These are phyloP conservation scores for Zygnema circumcarinatum DNA, from an alignment of 139 green algal species.

Conservation along the genomic window DNA sequence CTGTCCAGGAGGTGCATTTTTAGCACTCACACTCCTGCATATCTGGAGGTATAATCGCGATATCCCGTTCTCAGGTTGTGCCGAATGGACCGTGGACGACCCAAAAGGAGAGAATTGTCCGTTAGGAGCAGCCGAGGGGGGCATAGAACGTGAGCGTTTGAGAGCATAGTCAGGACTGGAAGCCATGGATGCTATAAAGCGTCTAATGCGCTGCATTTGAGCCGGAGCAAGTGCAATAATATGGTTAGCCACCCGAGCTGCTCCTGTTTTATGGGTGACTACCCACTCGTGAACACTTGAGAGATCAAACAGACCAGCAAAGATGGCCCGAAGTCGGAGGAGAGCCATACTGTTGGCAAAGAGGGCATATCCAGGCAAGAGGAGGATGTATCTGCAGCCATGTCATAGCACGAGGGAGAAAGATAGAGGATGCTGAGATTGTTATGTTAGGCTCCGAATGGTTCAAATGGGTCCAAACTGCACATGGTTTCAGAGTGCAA, in stretches of 20 bases:
- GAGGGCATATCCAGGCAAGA: slow-evolving; percentile 33
- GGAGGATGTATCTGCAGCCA: neutral
- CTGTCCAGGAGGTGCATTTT: too few relatives aligned
- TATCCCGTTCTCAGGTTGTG: neutral
- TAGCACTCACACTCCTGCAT: neutral
- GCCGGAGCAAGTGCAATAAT: neutral
- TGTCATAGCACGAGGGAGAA: too few relatives aligned
- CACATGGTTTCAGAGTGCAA: too few relatives aligned
- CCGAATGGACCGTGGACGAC: neutral
- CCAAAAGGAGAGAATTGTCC: neutral
- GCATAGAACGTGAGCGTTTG: neutral
- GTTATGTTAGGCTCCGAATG: too few relatives aligned
- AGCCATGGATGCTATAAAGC: neutral
- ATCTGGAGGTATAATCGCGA: neutral
- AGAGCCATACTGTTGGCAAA: slow-evolving; percentile 10
- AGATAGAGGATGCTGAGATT: too few relatives aligned
- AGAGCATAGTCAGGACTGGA: neutral
- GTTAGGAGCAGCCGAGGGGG: neutral
- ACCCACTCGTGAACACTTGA: slow-evolving; percentile 36
- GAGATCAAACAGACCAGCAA: slow-evolving; percentile 34
- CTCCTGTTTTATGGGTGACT: slow-evolving; percentile 33
- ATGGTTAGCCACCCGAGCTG: neutral
- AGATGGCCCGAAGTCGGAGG: slow-evolving; percentile 1
- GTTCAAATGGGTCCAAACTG: too few relatives aligned
- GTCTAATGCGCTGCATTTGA: neutral